Base-by-base conservation (phyloP, 73 alveolate species). In the Tetrahymena borealis region DNA sequence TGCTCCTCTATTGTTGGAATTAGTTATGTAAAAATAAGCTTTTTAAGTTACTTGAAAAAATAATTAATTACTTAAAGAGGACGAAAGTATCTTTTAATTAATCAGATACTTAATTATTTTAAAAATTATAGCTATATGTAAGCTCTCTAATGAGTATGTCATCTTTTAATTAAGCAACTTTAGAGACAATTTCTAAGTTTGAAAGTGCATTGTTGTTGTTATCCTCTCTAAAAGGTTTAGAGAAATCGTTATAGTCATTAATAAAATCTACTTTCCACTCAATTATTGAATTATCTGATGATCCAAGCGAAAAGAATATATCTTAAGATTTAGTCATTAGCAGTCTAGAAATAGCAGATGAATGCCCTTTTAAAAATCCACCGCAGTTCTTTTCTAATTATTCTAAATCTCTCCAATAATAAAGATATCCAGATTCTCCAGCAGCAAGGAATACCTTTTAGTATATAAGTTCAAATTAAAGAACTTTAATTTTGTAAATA, bases 361-460 rank as follows among this genome's bases (percentile, higher is more conserved):
- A 92, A 91, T 97, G 99, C 24, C 99, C 98, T 18, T 96, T 91
- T 36, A 91, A 91, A 94, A 92, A 92, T 16, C 91, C 91, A 8
- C 99, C 98, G 31, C 96, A 94, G 90, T 97, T 97, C 1, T 94
- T 95, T 91, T 95, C 96, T 35, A 97, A 92, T 24, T 91, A 42
- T 28, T 96, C 97, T 36, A 94, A 85, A 90, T 95, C 94, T 91
- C 94, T 93, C 97, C 96, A 97, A 39, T 96, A 78, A 79, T 95
- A 94, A 36, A 97, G 90, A 91, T 96, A 94, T 0, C 98, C 99
- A 38, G 96, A 93, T 78, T 97, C 99, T 90, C 99, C 99, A 10
- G 98, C 96, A 77, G 97, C 96, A 18, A 97, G 96, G 40, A 96
- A 93, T 8, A 93, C 91, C n/a, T n/a, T n/a, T n/a, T n/a, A n/a